Evolutionary conservation across 768 basidiomycete species (phyloP).

Genomic region (Hericium erinaceus): DNA sequence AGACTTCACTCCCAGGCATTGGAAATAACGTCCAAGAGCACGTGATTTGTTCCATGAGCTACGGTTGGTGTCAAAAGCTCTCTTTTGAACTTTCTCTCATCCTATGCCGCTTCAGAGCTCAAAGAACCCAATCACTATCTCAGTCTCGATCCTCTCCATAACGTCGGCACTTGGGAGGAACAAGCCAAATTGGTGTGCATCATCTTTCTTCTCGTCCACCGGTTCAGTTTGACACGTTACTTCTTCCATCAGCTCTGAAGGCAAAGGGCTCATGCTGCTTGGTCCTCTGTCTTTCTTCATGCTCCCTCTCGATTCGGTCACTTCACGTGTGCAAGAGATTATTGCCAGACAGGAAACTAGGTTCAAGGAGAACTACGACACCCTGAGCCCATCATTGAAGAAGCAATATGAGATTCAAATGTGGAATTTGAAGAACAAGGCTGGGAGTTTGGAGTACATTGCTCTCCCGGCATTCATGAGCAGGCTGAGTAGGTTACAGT

Average conservation of each 20-base stretch:
- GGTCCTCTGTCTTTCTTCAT: background rate
- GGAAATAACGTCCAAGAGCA: constrained; percentile 17
- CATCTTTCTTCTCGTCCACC: background rate
- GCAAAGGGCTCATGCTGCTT: background rate
- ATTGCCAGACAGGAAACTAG: constrained; percentile 17
- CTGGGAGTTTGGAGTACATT: constrained; percentile 25
- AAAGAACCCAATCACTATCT: background rate
- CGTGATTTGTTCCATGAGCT: background rate
- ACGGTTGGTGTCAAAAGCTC: background rate
- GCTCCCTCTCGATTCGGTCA: constrained; percentile 14
- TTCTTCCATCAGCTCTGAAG: background rate
- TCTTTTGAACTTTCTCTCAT: too few species aligned
- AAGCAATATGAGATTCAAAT: constrained; percentile 35
- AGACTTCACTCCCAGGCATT: constrained; percentile 32
- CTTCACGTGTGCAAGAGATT: constrained; percentile 15
- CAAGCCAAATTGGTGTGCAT: constrained; percentile 15
- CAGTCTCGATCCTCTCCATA: constrained; percentile 9
- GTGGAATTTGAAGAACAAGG: constrained; percentile 19
- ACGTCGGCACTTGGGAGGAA: constrained; percentile 10
- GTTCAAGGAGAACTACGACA: constrained; percentile 14
- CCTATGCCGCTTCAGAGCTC: background rate
- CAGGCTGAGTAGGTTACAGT: constrained; percentile 15
- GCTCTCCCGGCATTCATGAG: constrained; percentile 20
- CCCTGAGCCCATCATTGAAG: constrained; percentile 23
- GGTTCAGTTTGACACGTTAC: background rate